Conservation (phyloP, 108 stramenopile genomes). For the Skeletonema costatum region DNA sequence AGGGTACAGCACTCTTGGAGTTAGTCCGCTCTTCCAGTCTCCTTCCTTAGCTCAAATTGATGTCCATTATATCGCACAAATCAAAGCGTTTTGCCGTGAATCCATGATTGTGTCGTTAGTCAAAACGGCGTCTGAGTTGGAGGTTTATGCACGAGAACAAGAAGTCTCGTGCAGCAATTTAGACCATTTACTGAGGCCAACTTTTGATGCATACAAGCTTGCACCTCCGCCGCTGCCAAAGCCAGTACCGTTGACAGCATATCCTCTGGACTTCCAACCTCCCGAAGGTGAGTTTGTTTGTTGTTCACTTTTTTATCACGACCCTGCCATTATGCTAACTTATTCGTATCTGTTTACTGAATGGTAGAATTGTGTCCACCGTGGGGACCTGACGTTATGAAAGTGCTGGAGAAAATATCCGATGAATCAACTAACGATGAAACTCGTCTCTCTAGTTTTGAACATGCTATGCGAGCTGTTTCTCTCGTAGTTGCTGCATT, state of each 20-base stretch:
- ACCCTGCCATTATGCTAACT: neutral
- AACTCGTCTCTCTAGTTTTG: constrained; percentile 27
- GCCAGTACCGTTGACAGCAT: constrained; percentile 71
- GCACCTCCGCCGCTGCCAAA: constrained; percentile 61
- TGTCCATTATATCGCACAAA: constrained; percentile 83
- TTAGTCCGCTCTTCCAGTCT: constrained; percentile 67
- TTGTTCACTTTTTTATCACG: neutral
- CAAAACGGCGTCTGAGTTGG: constrained; percentile 79
- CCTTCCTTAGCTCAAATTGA: constrained; percentile 84
- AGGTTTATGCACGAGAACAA: constrained; percentile 81
- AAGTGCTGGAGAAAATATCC: constrained; percentile 66
- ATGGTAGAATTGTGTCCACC: constrained; percentile 61
- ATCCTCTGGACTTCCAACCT: constrained; percentile 82
- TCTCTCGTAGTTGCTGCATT: constrained; percentile 68
- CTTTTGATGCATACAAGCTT: constrained; percentile 63
- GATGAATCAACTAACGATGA: constrained; percentile 13
- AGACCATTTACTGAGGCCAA: constrained; percentile 69
- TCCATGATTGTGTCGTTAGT: constrained; percentile 79
- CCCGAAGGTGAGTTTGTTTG: constrained; percentile 61
- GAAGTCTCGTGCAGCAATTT: constrained; percentile 83
- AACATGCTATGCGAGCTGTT: constrained; percentile 52
- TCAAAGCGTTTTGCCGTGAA: constrained; percentile 77
- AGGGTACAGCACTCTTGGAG: constrained; percentile 61
- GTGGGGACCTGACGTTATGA: constrained; percentile 79
- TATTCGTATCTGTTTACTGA: neutral